Percentiles rank a stretch among this genome's conserved stretches.
Conservation (phyloP, 768 basidiomycete genomes). For the Hirschioporus abietinus region DNA sequence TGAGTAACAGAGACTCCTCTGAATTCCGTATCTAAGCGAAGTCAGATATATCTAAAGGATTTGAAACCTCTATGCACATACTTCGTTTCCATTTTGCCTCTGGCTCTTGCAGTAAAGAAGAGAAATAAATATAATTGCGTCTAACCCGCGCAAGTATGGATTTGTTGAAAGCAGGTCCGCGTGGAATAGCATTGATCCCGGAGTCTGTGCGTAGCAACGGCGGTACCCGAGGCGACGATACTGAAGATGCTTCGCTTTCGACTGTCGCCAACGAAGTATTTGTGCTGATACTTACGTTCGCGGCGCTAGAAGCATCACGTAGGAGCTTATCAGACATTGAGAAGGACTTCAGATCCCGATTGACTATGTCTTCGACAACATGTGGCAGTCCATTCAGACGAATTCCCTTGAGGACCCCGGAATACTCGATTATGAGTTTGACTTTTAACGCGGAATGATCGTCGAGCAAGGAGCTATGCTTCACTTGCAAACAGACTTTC, state of each 20-base stretch:
- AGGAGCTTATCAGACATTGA: slow-evolving; percentile 57
- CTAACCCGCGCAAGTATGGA: slow-evolving; percentile 81
- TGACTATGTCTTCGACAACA: slow-evolving; percentile 56
- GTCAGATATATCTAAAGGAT: slow-evolving; percentile 6
- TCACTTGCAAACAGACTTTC: slow-evolving; percentile 55
- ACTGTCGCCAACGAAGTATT: slow-evolving; percentile 53
- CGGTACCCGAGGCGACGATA: slow-evolving; percentile 21
- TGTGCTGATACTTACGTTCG: slow-evolving; percentile 63
- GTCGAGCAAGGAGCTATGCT: slow-evolving; percentile 66
- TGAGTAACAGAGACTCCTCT: slow-evolving; percentile 93
- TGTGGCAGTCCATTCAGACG: slow-evolving; percentile 85
- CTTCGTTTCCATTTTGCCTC: slow-evolving; percentile 96
- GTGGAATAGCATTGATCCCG: slow-evolving; percentile 18
- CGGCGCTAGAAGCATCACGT: slow-evolving; percentile 67
- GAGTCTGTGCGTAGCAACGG: slow-evolving; percentile 28
- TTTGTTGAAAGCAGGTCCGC: slow-evolving; percentile 61
- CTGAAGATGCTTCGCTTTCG: slow-evolving; percentile 39
- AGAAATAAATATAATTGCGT: slow-evolving; percentile 97
- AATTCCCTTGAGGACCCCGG: slow-evolving; percentile 68
- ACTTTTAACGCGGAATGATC: slow-evolving; percentile 80
- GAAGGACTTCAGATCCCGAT: slow-evolving; percentile 58
- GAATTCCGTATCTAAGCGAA: slow-evolving; percentile 62
- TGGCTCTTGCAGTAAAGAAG: slow-evolving; percentile 92
- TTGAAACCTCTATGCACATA: slow-evolving; percentile 31
- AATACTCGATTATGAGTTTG: slow-evolving; percentile 72